Evolutionary conservation across 192 early-diverging fungal species (phyloP).

Genomic region (Backusella australiensis): DNA sequence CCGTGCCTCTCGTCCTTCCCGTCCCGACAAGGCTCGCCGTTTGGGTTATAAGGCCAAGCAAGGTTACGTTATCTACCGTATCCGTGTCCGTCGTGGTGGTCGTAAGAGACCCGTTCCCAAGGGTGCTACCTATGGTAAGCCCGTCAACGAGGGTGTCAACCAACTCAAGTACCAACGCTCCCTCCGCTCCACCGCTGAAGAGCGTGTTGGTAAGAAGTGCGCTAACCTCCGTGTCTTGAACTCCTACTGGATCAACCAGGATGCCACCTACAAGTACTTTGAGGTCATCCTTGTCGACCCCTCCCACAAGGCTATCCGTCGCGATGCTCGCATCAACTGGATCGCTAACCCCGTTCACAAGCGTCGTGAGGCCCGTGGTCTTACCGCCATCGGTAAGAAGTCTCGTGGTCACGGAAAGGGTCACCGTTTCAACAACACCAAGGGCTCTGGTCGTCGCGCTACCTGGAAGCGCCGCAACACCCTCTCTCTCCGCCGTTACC

Average conservation of each 20-base stretch:
- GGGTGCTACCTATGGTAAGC: conserved; percentile 98
- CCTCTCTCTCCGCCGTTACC: conserved; percentile 90
- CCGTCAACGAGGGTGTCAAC: conserved; percentile 94
- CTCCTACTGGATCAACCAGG: no score
- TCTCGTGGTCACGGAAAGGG: conserved; percentile 97
- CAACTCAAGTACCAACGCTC: conserved; percentile 99
- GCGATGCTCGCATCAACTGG: conserved; percentile 99
- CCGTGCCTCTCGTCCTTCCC: conserved; percentile 96
- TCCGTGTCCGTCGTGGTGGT: conserved; percentile 97
- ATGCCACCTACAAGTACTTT: no score
- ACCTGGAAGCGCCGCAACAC: conserved; percentile 96
- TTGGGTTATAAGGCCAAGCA: conserved; percentile 99
- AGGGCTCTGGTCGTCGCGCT: conserved; percentile 90
- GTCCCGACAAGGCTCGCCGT: conserved; percentile 98
- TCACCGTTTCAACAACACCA: conserved; percentile 95
- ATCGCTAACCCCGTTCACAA: conserved; percentile 97
- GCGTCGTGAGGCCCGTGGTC: conserved; percentile 96
- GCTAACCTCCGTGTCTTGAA: conserved; percentile 97
- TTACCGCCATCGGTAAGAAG: conserved; percentile 96
- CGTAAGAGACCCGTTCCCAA: conserved; percentile 97
- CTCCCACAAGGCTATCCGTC: no score
- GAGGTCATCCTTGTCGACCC: no score
- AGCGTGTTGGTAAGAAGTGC: conserved; percentile 97
- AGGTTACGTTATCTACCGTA: conserved; percentile 98
- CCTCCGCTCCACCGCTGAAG: conserved; percentile 89